Conservation (phyloP, 2,329 filamentous ascomycete species). For the Acrocalymma vagum region DNA sequence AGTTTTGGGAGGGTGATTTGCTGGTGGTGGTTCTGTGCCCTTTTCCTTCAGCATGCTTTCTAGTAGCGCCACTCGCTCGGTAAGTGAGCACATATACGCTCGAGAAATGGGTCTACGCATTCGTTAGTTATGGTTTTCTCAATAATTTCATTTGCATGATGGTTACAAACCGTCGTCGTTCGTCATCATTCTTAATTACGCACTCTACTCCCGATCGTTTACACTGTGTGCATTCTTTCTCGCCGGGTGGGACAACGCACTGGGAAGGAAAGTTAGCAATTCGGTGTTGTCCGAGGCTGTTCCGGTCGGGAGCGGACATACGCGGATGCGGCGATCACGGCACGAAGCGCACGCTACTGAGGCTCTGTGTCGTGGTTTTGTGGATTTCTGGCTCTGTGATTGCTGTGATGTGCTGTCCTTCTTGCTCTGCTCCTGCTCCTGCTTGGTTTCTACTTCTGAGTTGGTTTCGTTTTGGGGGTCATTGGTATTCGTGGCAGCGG, state of each 20-base stretch:
- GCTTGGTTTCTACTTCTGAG: constrained; percentile 13
- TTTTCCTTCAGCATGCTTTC: constrained; percentile 62
- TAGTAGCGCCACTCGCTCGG: constrained; percentile 62
- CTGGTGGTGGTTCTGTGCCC: constrained; percentile 60
- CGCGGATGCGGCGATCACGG: constrained; percentile 54
- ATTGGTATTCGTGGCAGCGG: constrained; percentile 17
- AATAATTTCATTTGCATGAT: neutral
- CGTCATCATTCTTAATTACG: constrained; percentile 67
- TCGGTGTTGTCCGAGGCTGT: constrained; percentile 12
- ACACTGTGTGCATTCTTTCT: constrained; percentile 62
- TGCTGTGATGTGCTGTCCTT: constrained; percentile 22
- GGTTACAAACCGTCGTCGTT: constrained; percentile 59
- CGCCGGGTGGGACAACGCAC: constrained; percentile 64
- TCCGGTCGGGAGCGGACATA: constrained; percentile 26
- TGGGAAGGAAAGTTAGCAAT: constrained; percentile 40
- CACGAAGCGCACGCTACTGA: constrained; percentile 66
- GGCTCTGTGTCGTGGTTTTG: constrained; percentile 53
- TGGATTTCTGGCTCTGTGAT: constrained; percentile 26
- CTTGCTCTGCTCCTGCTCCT: constrained; percentile 18
- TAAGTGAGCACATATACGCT: constrained; percentile 66
- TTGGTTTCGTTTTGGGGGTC: constrained; percentile 25
- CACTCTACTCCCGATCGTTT: constrained; percentile 60
- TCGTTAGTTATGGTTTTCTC: constrained; percentile 9
- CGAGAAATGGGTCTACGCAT: constrained; percentile 62
- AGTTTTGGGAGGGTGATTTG: constrained; percentile 63